Evolutionary conservation across 495 filamentous ascomycete genomes (phyloP), one percentile per base, ranked within the genome.

Genomic region (Penicillium coprophilum): DNA sequence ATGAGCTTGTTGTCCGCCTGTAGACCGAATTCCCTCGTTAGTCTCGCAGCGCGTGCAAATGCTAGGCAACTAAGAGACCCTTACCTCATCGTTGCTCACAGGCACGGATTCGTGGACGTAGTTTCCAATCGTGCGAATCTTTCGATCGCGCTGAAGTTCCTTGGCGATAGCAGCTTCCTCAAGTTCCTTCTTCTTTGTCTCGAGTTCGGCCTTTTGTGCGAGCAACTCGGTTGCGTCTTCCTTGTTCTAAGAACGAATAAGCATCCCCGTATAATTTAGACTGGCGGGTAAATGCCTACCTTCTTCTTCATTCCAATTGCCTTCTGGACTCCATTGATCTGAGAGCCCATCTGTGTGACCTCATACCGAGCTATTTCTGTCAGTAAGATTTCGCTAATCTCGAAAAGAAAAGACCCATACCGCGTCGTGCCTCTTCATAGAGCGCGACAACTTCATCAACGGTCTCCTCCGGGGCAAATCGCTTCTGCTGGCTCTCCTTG

Each of bases 231-330:
- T 82, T 15, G 88, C 88, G 71, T 92, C 85, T 73, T 96, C 91
- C 72, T 95, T 96, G 45, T 87, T 89, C 87, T 91, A 27, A 31
- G 38, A 28, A 5, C 40, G 20, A 17, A 40, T 61, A 23, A 58
- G 57, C 40, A 57, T 40, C n/a, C 30, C 36, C 4, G 17, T 30
- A 21, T 24, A 20, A 36, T 17, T 20, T 20, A 43, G 36, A 48
- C 21, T 46, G 46, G 48, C 13, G 8, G 20, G 7, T 13, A 27
- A 68, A 59, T 60, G 84, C 87, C 87, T 96, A 84, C 87, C 87
- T 96, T 98, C 77, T 96, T 96, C 80, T 92, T 96, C 58, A 80
- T 78, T 17, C 89, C 91, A 66, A 97, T 96, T 67, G 91, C 82
- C 73, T 95, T 96, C 66, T 94, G 89, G 17, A 90, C 80, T 11